Conservation (phyloP, 768 basidiomycete species). For the Sarcomyxa edulis region DNA sequence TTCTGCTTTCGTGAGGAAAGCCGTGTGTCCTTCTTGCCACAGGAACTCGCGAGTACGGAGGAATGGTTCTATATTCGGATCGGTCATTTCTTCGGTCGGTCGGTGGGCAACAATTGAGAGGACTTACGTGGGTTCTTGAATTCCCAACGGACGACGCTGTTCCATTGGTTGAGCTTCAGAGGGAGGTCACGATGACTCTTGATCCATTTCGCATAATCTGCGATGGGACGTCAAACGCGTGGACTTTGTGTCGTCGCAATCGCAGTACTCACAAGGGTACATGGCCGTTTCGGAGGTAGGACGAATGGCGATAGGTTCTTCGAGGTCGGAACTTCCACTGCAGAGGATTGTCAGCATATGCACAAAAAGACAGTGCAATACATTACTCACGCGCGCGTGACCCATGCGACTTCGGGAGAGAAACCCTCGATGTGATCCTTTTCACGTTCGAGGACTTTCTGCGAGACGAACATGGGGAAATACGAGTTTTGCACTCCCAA, state of each 20-base stretch:
- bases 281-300: conserved; percentile 98
- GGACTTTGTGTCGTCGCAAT: background rate
- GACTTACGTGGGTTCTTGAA: conserved; percentile 94
- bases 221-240: too few relatives aligned
- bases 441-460: conserved; percentile 89
- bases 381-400: conserved; percentile 91
- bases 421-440: conserved; percentile 99
- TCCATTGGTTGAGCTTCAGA: conserved; percentile 98
- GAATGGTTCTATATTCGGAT: conserved; percentile 75
- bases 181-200: conserved; percentile 96
- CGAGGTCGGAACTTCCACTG: conserved; percentile 88
- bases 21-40: conserved; percentile 99
- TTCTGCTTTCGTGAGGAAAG: conserved; percentile 82
- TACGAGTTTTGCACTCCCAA: conserved; percentile 96
- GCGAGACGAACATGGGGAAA: conserved; percentile 98
- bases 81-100: background rate
- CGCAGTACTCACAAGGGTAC: conserved; percentile 80
- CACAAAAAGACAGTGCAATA: too few relatives aligned
- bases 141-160: conserved; percentile 98
- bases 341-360: background rate
- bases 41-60: conserved; percentile 98
- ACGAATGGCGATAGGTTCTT: conserved; percentile 96
- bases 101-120: background rate
- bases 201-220: conserved; percentile 99
- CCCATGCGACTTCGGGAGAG: conserved; percentile 99